Evolutionary conservation across 352 stramenopile genomes (phyloP), one percentile per base, ranked within the genome.

Genomic region (Phytophthora vignae): DNA sequence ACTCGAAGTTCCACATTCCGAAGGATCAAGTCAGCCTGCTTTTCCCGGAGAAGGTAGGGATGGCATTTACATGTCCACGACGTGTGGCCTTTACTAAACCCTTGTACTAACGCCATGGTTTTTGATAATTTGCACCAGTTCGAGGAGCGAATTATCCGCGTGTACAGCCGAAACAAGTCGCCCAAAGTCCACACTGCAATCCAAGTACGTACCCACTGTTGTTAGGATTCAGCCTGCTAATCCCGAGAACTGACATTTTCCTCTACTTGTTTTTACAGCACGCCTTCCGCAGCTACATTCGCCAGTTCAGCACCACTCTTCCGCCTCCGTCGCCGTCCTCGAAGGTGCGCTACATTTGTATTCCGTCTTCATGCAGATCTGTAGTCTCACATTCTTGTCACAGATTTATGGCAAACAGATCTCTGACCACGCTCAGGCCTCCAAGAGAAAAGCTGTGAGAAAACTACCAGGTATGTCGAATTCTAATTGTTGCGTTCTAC

Each of bases 1-100:
- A 81, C 55, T 69, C 25, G 6, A 90, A 77, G n/a, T 94, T 96
- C 64, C 81, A 91, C 73, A 94, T 93, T 48, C 83, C 84, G 0
- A 93, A 93, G 56, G 73, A 92, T 14, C 58, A 96, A 88, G 88
- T 96, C 14, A 94, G 86, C 50, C 67, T 93, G 61, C 76, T 96
- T 3, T 93, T 94, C 57, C 88, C 88, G 0, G 87, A 95, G 67
- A 93, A 94, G 84, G 87, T 92, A 73, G n/a, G 56, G 5, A 17
- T 10, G 4, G 55, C 33, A 25, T 52, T 21, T n/a, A 22, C 42
- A 29, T 29, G 27, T 29, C 42, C 42, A 3, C 5, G 7, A 6
- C 7, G n/a, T 12, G 8, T 11, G 46, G 27, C 27, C 11, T n/a
- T 9, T 29, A 27, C 22, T 27, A 27, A 27, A 27, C 22, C 22